Conservation (phyloP, 768 basidiomycete genomes). For the Trichaptum fuscoviolaceum region DNA sequence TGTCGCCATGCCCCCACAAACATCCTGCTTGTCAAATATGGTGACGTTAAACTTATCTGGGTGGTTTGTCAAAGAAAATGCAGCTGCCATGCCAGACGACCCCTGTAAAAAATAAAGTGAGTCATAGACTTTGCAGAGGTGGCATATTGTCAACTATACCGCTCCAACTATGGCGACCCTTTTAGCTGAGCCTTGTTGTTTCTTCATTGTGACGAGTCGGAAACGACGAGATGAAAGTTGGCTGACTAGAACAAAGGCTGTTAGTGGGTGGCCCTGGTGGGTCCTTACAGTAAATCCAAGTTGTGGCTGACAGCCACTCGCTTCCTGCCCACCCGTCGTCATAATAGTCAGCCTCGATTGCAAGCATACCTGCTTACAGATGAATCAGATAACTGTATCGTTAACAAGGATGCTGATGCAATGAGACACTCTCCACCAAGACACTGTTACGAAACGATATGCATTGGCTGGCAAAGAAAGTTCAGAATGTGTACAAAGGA, state of each 20-base stretch:
- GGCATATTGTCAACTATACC: not conserved
- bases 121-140: not conserved
- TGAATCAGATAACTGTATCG: too few relatives aligned
- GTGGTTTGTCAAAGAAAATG: conserved; percentile 28
- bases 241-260: not conserved
- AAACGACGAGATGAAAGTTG: not conserved
- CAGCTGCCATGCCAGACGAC: conserved; percentile 29
- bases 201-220: not conserved
- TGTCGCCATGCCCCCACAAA: conserved; percentile 29
- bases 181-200: not conserved
- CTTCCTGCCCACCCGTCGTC: too few relatives aligned
- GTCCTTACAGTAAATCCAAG: too few relatives aligned
- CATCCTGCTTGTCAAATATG: conserved; percentile 25
- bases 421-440: too few relatives aligned
- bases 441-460: not conserved
- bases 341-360: too few relatives aligned
- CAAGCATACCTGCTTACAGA: too few relatives aligned
- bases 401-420: too few relatives aligned
- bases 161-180: conserved; percentile 3
- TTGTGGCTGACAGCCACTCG: too few relatives aligned
- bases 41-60: conserved; percentile 26
- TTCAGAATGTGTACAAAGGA: not conserved
- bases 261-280: not conserved
- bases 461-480: not conserved
- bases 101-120: conserved; percentile 5